A percentile compares a stretch with the other conserved stretches of the same genome.
Evolutionary conservation across 495 filamentous ascomycete species (phyloP).

Genomic region (Daldinia childiae): DNA sequence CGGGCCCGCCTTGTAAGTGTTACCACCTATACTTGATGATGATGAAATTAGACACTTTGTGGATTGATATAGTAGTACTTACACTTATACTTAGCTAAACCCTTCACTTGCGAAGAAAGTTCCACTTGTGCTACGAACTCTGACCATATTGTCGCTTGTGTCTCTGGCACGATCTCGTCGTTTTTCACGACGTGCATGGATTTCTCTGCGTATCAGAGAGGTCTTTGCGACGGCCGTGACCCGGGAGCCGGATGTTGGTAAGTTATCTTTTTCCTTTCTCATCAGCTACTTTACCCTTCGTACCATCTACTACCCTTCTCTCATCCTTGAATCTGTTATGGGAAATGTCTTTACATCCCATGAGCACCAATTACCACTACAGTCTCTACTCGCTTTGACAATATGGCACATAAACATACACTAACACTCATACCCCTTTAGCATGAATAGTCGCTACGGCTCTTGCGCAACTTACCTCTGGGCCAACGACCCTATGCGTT

Average conservation of each 20-base stretch:
- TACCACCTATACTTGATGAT: not conserved
- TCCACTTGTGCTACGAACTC: constrained; percentile 46
- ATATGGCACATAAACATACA: not conserved
- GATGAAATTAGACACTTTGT: not conserved
- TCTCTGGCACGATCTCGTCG: constrained; percentile 19
- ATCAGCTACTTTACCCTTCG: not conserved
- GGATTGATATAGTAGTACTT: not conserved
- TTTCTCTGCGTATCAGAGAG: constrained; percentile 39
- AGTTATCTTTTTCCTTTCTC: constrained; percentile 15
- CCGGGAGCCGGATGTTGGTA: constrained; percentile 54
- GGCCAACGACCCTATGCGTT: constrained; percentile 41
- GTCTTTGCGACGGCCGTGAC: constrained; percentile 37
- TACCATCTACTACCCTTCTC: not conserved
- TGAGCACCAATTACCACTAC: not conserved
- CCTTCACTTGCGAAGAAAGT: not conserved
- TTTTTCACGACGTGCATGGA: constrained; percentile 53
- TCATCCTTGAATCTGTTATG: not conserved
- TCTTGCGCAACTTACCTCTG: constrained; percentile 53
- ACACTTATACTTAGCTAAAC: not conserved
- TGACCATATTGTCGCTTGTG: constrained; percentile 49
- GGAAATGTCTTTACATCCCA: not conserved
- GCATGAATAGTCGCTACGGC: constrained; percentile 18
- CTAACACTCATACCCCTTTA: not conserved
- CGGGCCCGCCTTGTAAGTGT: constrained; percentile 47
- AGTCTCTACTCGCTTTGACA: not conserved